These are phyloP conservation scores for rapeseed (Brassica napus) DNA, from an alignment of 345 rosid species.

Conservation along the genomic window DNA sequence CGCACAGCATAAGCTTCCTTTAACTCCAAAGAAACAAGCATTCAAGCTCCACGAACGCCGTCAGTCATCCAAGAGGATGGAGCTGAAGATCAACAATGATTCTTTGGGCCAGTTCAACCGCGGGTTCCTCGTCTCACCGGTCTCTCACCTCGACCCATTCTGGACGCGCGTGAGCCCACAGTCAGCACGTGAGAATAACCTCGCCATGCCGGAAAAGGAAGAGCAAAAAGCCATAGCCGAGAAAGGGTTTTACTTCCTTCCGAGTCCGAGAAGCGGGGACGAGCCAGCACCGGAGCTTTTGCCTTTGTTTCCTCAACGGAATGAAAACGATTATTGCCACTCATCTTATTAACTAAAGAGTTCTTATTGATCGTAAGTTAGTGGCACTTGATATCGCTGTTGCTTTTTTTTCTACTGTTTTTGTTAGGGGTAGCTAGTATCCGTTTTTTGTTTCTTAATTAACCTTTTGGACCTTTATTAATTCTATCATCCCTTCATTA, in stretches of 20 bases:
- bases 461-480: background rate
- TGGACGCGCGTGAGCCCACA: constrained; percentile 46
- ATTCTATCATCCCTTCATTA: background rate
- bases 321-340: background rate
- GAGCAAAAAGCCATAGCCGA: constrained; percentile 58
- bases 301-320: constrained; percentile 61
- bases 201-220: constrained; percentile 38
- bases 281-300: constrained; percentile 66
- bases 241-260: constrained; percentile 71
- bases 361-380: background rate
- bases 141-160: constrained; percentile 62
- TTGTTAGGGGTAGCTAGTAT: constrained; percentile 29
- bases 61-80: constrained; percentile 62
- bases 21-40: constrained; percentile 52
- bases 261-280: constrained; percentile 56
- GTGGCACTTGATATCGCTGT: constrained; percentile 15
- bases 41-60: constrained; percentile 91
- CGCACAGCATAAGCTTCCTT: constrained; percentile 51
- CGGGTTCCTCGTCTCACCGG: constrained; percentile 66
- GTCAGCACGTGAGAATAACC: constrained; percentile 37
- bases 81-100: constrained; percentile 56
- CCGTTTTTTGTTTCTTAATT: background rate
- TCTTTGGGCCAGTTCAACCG: constrained; percentile 35
- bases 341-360: background rate
- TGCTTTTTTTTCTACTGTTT: constrained; percentile 16